Percentiles rank a stretch among this genome's conserved stretches.
Conservation (phyloP, 306 rosid species). For the Benincasa hispida region DNA sequence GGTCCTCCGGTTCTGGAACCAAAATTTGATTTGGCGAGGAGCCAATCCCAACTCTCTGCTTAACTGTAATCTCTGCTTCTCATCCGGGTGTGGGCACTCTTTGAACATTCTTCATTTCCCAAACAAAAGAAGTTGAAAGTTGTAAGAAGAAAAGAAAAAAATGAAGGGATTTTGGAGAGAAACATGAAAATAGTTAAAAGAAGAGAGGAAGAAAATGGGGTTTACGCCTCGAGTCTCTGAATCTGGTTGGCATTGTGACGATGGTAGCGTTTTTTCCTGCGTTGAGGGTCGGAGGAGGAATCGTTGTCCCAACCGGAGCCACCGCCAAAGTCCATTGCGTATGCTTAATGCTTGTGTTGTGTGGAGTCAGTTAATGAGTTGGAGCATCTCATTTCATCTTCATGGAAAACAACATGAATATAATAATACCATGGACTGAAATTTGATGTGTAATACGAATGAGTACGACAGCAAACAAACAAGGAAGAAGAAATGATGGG, state of each 20-base stretch:
- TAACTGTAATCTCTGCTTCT: conserved; percentile 72
- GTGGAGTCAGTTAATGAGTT: conserved; percentile 8
- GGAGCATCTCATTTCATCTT: neutral
- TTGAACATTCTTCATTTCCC: conserved; percentile 54
- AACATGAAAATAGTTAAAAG: neutral
- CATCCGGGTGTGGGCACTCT: conserved; percentile 96
- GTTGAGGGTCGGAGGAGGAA: conserved; percentile 41
- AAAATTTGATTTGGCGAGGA: conserved; percentile 95
- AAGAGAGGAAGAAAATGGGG: neutral
- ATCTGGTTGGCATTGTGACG: conserved; percentile 95
- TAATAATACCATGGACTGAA: neutral
- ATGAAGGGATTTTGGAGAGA: neutral
- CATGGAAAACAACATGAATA: conserved; percentile 9
- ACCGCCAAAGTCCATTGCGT: conserved; percentile 56
- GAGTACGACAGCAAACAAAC: conserved; percentile 13
- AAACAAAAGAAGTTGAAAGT: neutral
- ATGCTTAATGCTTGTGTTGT: neutral
- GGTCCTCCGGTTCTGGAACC: conserved; percentile 96
- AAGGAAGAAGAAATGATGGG: conserved; percentile 11
- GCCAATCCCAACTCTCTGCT: conserved; percentile 90
- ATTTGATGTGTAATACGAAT: neutral
- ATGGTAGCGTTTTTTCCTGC: conserved; percentile 76
- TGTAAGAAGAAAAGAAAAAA: too few relatives aligned
- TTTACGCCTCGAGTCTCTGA: conserved; percentile 86
- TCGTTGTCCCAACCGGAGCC: conserved; percentile 59